Evolutionary conservation across 2,329 filamentous ascomycete genomes (phyloP), one percentile per base, ranked within the genome.

Genomic region (Penicillium sp.): DNA sequence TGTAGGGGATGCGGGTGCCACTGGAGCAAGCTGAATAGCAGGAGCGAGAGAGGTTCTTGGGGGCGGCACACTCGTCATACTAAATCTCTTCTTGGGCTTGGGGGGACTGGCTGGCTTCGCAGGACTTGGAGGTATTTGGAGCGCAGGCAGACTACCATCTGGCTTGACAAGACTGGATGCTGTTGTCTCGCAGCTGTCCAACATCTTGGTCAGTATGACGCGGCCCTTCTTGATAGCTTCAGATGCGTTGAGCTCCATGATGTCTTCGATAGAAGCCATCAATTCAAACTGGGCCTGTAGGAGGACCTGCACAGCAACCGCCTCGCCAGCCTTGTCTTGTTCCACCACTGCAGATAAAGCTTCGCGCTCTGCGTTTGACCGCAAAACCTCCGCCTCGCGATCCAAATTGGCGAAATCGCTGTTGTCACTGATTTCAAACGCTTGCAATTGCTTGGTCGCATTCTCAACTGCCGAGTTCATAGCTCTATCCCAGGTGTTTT

Each of bases 281-380:
- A 92, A 93, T 66, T 97, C 92, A 64, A 99, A 96, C 67, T 97
- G 93, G 11, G 93, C 91, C 49, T 89, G 88, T 10, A 97, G 83
- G 51, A 99, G 82, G 46, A 90, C 84, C 73, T 97, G 92, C 67
- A 96, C 81, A 61, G 90, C 85, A 16, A 84, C 85, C 18, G 87
- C 85, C 69, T 97, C 92, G 11, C 88, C 89, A 23, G 83, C 81
- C 75, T 88, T 93, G 59, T 97, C 92, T 66, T 94, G 87, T 51
- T 97, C 92, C 10, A 92, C 73, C 18, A 97, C 84, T 48, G 91
- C 87, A 11, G 83, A 78, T 60, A 93, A 84, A 1, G 89, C 84
- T 57, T 97, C 94, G 34, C 90, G 84, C 62, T 90, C 89, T 44
- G 92, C 92, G 64, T 87, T 90, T 10, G 87, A 81, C 75, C 92